Conservation (phyloP, 1,284 basidiomycete genomes). For the Ganoderma boninense region DNA sequence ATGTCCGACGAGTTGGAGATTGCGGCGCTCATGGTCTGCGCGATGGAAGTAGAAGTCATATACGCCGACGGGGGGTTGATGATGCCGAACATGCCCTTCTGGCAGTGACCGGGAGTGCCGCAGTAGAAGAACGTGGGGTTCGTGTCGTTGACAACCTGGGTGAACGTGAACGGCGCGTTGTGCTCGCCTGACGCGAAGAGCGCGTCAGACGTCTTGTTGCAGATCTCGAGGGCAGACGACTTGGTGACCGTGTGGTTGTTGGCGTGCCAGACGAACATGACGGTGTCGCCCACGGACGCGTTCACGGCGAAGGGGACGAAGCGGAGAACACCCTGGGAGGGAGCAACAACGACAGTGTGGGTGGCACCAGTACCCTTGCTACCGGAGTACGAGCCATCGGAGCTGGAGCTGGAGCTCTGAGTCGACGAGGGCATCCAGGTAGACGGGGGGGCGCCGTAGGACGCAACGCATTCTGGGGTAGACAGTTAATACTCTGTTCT, state of each 20-base stretch:
- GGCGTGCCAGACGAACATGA: slow-evolving; percentile 77
- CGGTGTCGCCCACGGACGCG: slow-evolving; percentile 77
- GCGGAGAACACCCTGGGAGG: slow-evolving; percentile 76
- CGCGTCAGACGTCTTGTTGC: slow-evolving; percentile 71
- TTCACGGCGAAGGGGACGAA: slow-evolving; percentile 78
- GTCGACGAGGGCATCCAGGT: slow-evolving; percentile 37
- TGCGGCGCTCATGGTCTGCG: slow-evolving; percentile 58
- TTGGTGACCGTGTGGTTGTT: slow-evolving; percentile 83
- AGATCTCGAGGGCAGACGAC: slow-evolving; percentile 67
- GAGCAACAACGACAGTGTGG: slow-evolving; percentile 80
- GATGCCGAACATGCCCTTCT: slow-evolving; percentile 85
- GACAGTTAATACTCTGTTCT: slow-evolving; percentile 14
- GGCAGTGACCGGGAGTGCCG: slow-evolving; percentile 66
- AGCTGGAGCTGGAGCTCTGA: slow-evolving; percentile 17
- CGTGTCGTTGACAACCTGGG: slow-evolving; percentile 75
- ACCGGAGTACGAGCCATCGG: slow-evolving; percentile 33
- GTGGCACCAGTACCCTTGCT: slow-evolving; percentile 60
- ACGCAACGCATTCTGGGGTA: slow-evolving; percentile 67
- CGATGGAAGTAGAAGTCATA: slow-evolving; percentile 53
- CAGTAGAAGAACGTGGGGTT: slow-evolving; percentile 79
- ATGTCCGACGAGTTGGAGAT: slow-evolving; percentile 60
- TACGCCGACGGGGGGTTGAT: slow-evolving; percentile 69
- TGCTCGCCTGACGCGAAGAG: slow-evolving; percentile 72
- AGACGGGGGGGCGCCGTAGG: slow-evolving; percentile 56
- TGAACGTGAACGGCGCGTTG: slow-evolving; percentile 69